Conservation (phyloP, 352 stramenopile genomes). For the Phytophthora pseudosyringae region DNA sequence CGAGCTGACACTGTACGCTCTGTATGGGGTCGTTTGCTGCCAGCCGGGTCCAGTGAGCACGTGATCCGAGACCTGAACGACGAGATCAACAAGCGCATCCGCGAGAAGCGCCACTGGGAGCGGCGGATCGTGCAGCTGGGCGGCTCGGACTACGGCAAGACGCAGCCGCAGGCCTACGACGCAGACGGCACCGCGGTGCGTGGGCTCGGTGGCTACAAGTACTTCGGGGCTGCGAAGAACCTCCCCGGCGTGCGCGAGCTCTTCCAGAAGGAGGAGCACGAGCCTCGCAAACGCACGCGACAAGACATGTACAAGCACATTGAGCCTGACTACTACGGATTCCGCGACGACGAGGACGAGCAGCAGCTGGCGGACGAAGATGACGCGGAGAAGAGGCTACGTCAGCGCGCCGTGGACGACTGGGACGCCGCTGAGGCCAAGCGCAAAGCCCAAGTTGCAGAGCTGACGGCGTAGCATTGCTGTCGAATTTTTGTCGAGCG, state of each 20-base stretch:
- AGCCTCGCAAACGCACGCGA: constrained; percentile 59
- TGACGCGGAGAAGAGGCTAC: constrained; percentile 50
- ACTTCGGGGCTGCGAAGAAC: constrained; percentile 97
- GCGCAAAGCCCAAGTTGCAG: constrained; percentile 44
- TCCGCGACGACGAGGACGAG: constrained; percentile 70
- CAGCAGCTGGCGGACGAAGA: constrained; percentile 58
- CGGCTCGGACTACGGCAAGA: constrained; percentile 87
- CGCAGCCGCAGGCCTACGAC: constrained; percentile 81
- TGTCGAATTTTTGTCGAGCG: not conserved
- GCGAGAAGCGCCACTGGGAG: constrained; percentile 93
- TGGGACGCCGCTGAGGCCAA: constrained; percentile 62
- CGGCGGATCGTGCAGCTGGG: constrained; percentile 90
- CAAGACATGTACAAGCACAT: constrained; percentile 94
- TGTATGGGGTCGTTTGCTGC: constrained; percentile 3
- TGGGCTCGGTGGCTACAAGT: constrained; percentile 91
- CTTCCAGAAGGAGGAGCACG: constrained; percentile 86
- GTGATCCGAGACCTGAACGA: constrained; percentile 98
- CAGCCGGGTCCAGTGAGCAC: constrained; percentile 94
- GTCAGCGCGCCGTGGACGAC: constrained; percentile 53
- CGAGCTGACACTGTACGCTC: not conserved
- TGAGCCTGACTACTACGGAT: constrained; percentile 86
- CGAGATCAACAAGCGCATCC: constrained; percentile 98
- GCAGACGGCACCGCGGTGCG: constrained; percentile 76
- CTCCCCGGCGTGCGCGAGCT: constrained; percentile 96
- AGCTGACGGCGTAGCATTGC: constrained; percentile 30